Conservation (phyloP, 768 basidiomycete species). For the Kwoniella bestiolae region DNA sequence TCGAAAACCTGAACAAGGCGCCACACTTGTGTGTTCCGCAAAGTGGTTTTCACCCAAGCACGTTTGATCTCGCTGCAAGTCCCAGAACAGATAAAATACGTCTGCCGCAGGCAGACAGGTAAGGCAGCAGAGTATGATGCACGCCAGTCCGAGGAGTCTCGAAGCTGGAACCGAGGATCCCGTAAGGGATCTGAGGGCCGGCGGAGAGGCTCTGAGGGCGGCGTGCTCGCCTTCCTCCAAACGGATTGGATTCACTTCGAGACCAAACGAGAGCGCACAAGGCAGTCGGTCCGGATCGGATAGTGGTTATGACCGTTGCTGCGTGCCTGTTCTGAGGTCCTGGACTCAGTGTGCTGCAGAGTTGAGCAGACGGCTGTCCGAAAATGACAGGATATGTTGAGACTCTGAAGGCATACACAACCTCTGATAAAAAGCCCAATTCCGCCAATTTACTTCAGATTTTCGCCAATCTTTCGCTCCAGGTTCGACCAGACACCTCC, state of each 20-base stretch:
- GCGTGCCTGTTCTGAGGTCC: background rate
- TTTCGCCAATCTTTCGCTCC: background rate
- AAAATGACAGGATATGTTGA: background rate
- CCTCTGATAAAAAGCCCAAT: background rate
- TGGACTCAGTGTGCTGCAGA: too few species aligned
- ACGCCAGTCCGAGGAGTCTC: background rate
- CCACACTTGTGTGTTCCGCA: too few species aligned
- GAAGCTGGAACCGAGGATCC: background rate
- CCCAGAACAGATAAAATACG: too few species aligned
- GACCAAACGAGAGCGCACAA: background rate
- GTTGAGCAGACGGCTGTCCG: background rate
- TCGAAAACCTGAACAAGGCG: too few species aligned
- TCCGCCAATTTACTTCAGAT: background rate
- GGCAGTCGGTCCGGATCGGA: background rate
- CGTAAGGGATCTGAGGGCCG: background rate
- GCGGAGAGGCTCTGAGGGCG: background rate
- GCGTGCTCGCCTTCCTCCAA: background rate
- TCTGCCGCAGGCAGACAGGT: background rate
- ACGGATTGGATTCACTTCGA: background rate
- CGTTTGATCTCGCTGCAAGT: too few species aligned
- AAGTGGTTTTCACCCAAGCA: too few species aligned
- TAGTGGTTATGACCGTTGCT: background rate
- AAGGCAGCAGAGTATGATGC: background rate
- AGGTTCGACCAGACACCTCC: background rate
- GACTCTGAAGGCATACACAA: too few species aligned